Evolutionary conservation across 1,139 yeast species (phyloP).

Genomic region (Eremothecium coryli): DNA sequence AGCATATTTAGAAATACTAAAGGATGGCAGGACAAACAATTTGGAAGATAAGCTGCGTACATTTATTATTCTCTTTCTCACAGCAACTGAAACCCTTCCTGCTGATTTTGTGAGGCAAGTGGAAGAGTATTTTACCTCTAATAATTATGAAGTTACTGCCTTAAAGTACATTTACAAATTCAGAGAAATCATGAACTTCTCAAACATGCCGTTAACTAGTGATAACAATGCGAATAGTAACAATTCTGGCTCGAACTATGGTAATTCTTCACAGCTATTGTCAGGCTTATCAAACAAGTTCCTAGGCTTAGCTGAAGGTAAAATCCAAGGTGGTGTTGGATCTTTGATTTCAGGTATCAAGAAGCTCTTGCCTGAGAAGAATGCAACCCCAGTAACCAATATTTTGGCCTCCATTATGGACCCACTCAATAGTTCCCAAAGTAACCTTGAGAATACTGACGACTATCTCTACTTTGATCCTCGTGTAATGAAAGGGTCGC

Average conservation of each 20-base stretch:
- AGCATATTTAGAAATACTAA: slow-evolving; percentile 50
- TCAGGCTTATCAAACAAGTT: slow-evolving; percentile 69
- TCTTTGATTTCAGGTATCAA: slow-evolving; percentile 82
- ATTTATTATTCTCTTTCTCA: slow-evolving; percentile 61
- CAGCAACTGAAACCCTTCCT: slow-evolving; percentile 44
- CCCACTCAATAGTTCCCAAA: slow-evolving; percentile 55
- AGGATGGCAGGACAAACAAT: slow-evolving; percentile 37
- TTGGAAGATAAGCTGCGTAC: slow-evolving; percentile 78
- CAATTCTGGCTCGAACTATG: slow-evolving; percentile 20
- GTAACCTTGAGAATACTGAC: slow-evolving; percentile 63
- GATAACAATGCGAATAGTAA: slow-evolving; percentile 14
- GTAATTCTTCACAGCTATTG: slow-evolving; percentile 55
- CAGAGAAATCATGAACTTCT: slow-evolving; percentile 60
- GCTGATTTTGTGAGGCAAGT: slow-evolving; percentile 54
- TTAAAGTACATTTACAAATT: slow-evolving; percentile 67
- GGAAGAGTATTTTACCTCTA: slow-evolving; percentile 50
- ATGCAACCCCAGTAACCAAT: slow-evolving; percentile 79
- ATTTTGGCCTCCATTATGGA: slow-evolving; percentile 88
- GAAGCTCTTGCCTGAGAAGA: slow-evolving; percentile 77
- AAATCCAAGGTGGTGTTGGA: slow-evolving; percentile 67
- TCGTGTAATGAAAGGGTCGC: slow-evolving; percentile 73
- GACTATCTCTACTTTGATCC: slow-evolving; percentile 90
- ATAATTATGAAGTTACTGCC: slow-evolving; percentile 55
- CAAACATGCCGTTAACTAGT: slow-evolving; percentile 27
- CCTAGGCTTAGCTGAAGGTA: slow-evolving; percentile 77